A percentile compares a stretch with the other conserved stretches of the same genome.
phyloP scores from a whole-genome alignment of 106 monocot species.

The Apostasia ramifera region DNA sequence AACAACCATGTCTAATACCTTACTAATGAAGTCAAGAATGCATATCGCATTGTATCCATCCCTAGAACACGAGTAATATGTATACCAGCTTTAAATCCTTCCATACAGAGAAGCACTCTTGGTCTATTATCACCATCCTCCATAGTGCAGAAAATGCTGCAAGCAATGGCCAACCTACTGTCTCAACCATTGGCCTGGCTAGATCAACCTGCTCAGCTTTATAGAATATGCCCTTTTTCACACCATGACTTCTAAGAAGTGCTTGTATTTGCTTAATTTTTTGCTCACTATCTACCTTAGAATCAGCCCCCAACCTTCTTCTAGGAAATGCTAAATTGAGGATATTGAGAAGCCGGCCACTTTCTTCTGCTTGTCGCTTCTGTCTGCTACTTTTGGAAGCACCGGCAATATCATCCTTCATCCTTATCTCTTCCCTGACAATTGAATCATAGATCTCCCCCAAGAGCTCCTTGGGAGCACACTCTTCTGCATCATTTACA shows the following conservation, averaged over 20 bases:
- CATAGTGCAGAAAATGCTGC: slow-evolving; percentile 95
- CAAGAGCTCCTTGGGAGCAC: slow-evolving; percentile 78
- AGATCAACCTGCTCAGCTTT: slow-evolving; percentile 85
- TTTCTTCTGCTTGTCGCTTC: slow-evolving; percentile 59
- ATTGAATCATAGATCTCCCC: slow-evolving; percentile 95
- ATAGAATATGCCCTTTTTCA: slow-evolving; percentile 79
- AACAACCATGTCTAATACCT: slow-evolving; percentile 27
- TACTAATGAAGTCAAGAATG: slow-evolving; percentile 89
- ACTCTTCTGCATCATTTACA: slow-evolving; percentile 63
- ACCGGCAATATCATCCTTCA: slow-evolving; percentile 52
- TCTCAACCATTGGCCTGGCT: slow-evolving; percentile 94
- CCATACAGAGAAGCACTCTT: slow-evolving; percentile 90
- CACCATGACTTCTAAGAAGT: slow-evolving; percentile 80
- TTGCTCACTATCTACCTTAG: slow-evolving; percentile 71
- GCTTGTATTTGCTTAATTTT: slow-evolving; percentile 74
- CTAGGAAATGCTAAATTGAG: slow-evolving; percentile 92
- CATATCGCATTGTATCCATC: slow-evolving; percentile 99
- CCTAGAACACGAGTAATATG: slow-evolving; percentile 81
- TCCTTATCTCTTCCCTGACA: slow-evolving; percentile 87
- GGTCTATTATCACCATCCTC: slow-evolving; percentile 87
- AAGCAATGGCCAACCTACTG: slow-evolving; percentile 97
- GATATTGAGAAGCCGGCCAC: slow-evolving; percentile 69
- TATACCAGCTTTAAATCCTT: slow-evolving; percentile 85
- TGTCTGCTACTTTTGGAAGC: slow-evolving; percentile 34
- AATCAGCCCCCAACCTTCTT: slow-evolving; percentile 55